phyloP scores from a whole-genome alignment of 345 rosid genomes.

The Gossypium longicalyx region DNA sequence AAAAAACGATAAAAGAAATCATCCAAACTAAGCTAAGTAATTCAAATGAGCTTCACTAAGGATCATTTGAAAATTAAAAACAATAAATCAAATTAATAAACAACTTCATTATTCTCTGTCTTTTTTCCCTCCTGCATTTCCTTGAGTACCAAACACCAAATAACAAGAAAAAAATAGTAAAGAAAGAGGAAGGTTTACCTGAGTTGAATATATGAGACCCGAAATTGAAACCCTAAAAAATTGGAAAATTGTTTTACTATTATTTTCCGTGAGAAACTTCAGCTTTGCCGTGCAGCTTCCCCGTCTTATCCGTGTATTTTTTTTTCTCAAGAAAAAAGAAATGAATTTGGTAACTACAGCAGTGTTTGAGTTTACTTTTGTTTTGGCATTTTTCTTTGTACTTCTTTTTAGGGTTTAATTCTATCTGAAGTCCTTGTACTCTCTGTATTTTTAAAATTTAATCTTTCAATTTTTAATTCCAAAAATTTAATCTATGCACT shows the following conservation, averaged over 20 bases:
- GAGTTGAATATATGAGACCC: constrained; percentile 22
- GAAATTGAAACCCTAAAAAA: constrained; percentile 16
- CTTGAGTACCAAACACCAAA: constrained; percentile 16
- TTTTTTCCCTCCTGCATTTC: constrained; percentile 3
- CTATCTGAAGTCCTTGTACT: no score
- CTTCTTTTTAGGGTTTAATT: no score
- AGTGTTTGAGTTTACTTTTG: not conserved
- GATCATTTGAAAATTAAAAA: not conserved
- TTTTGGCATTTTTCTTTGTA: not conserved
- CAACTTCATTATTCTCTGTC: not conserved
- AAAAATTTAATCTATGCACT: no score
- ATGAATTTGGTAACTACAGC: not conserved
- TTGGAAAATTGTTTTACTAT: not conserved
- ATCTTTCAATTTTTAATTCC: no score
- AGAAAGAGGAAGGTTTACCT: constrained; percentile 22
- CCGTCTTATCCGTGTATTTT: not conserved
- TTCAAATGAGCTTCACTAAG: constrained; percentile 6
- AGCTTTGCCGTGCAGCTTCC: constrained; percentile 26
- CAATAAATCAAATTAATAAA: constrained; percentile 2
- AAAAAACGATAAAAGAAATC: constrained; percentile 2
- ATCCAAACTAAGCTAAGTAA: constrained; percentile 17
- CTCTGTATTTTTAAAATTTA: no score
- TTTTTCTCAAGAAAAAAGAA: not conserved
- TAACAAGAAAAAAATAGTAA: constrained; percentile 8
- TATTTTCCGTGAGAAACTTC: not conserved